A percentile compares a stretch with the other conserved stretches of the same genome.
These are phyloP conservation scores for Pelargonium citronellum DNA, from an alignment of 441 rosid species.

Conservation along the genomic window DNA sequence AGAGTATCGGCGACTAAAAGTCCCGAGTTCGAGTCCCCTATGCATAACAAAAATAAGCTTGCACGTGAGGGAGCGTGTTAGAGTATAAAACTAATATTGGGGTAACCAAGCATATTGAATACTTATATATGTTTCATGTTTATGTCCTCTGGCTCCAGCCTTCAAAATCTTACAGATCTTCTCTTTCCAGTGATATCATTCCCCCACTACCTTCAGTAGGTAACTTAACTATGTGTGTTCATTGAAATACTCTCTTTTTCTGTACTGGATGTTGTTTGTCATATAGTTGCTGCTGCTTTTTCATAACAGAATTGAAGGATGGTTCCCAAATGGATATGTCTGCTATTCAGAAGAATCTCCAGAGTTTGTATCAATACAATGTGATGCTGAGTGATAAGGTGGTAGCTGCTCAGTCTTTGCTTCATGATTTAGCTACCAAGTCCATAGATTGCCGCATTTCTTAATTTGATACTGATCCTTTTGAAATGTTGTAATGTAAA, in stretches of 20 bases:
- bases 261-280: too few relatives aligned
- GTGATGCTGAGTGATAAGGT: slow-evolving; percentile 64
- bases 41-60: too few relatives aligned
- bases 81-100: too few relatives aligned
- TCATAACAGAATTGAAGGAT: slow-evolving; percentile 47
- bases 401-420: slow-evolving; percentile 49
- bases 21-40: too few relatives aligned
- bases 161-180: slow-evolving; percentile 26
- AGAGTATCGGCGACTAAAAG: too few relatives aligned
- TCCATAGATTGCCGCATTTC: too few relatives aligned
- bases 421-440: slow-evolving; percentile 42
- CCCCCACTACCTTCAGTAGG: slow-evolving; percentile 68
- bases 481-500: too few relatives aligned
- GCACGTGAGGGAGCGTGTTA: too few relatives aligned
- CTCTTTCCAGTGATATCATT: slow-evolving; percentile 33
- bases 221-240: slow-evolving; percentile 24
- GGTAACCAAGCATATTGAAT: too few relatives aligned
- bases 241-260: too few relatives aligned
- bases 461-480: too few relatives aligned
- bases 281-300: slow-evolving; percentile 2
- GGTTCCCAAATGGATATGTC: slow-evolving; percentile 51
- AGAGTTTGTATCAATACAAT: slow-evolving; percentile 59
- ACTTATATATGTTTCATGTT: too few relatives aligned
- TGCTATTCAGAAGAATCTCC: slow-evolving; percentile 57
- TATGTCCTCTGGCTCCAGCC: slow-evolving; percentile 18